phyloP scores from a whole-genome alignment of 805 yeast species.

The Nakazawaea laoshanensis region DNA sequence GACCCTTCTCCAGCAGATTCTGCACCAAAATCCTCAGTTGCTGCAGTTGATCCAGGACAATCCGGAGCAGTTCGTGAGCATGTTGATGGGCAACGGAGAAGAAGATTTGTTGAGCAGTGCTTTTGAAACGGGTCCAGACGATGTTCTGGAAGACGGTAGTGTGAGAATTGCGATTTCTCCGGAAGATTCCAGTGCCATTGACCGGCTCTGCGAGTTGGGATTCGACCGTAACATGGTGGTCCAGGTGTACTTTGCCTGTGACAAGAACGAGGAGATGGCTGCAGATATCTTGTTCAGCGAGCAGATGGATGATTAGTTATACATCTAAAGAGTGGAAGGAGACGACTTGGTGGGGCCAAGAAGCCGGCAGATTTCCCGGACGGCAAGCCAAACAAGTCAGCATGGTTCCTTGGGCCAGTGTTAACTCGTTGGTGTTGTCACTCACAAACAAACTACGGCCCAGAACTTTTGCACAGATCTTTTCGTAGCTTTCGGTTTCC shows the following conservation, averaged over 20 bases:
- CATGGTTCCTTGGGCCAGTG: constrained; percentile 62
- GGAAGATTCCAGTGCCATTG: constrained; percentile 85
- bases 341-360: constrained; percentile 23
- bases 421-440: constrained; percentile 72
- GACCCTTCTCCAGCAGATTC: constrained; percentile 73
- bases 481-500: constrained; percentile 46
- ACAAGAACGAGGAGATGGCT: constrained; percentile 92
- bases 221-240: constrained; percentile 82
- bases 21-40: constrained; percentile 75
- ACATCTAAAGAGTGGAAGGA: constrained; percentile 23
- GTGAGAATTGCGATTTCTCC: constrained; percentile 59
- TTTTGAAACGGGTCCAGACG: constrained; percentile 24
- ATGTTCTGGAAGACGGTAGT: constrained; percentile 26
- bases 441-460: constrained; percentile 54
- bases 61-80: constrained; percentile 83
- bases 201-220: constrained; percentile 85
- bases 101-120: constrained; percentile 30
- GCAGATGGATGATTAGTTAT: constrained; percentile 23
- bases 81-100: constrained; percentile 56
- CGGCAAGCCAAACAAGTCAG: constrained; percentile 50
- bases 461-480: constrained; percentile 38
- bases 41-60: constrained; percentile 73
- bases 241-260: constrained; percentile 96
- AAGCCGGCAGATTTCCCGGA: constrained; percentile 60
- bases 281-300: constrained; percentile 82